phyloP scores from a whole-genome alignment of 2,329 filamentous ascomycete genomes.

The Neonectria hederae region DNA sequence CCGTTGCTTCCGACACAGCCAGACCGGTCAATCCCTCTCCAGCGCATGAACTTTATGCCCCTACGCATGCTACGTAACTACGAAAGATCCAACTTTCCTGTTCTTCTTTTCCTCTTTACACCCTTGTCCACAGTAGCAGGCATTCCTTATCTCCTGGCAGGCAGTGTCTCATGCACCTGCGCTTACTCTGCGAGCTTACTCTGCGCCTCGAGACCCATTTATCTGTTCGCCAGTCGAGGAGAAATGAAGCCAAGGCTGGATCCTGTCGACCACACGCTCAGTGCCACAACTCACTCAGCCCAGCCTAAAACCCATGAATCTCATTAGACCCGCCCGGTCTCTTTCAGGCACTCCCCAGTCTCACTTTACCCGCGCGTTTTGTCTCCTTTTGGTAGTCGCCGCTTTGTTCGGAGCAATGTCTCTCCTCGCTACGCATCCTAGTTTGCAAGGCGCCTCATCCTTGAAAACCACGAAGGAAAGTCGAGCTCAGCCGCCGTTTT shows the following conservation, averaged over 20 bases:
- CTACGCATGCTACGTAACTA: no score
- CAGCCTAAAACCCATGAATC: background rate
- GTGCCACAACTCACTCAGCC: background rate
- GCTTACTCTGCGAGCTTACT: conserved; percentile 5
- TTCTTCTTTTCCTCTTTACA: background rate
- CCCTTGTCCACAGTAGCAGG: background rate
- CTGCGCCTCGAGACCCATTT: conserved; percentile 12
- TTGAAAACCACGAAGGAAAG: background rate
- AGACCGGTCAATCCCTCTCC: background rate
- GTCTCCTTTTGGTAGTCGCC: conserved; percentile 4
- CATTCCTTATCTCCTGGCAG: background rate
- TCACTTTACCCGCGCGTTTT: background rate
- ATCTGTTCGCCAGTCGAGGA: no score
- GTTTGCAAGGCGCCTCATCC: background rate
- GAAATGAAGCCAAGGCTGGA: conserved; percentile 1
- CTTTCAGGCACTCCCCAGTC: conserved; percentile 8
- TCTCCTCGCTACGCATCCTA: background rate
- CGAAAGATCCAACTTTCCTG: background rate
- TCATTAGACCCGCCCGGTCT: background rate
- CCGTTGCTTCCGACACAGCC: conserved; percentile 10
- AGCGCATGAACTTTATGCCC: background rate
- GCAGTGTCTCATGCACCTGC: background rate
- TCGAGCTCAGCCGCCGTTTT: background rate
- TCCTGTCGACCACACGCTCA: background rate
- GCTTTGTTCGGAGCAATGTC: background rate